Percentiles rank a stretch among this genome's conserved stretches.
phyloP scores from a whole-genome alignment of 257 asterid species.

The Solanum lycopersicoides region DNA sequence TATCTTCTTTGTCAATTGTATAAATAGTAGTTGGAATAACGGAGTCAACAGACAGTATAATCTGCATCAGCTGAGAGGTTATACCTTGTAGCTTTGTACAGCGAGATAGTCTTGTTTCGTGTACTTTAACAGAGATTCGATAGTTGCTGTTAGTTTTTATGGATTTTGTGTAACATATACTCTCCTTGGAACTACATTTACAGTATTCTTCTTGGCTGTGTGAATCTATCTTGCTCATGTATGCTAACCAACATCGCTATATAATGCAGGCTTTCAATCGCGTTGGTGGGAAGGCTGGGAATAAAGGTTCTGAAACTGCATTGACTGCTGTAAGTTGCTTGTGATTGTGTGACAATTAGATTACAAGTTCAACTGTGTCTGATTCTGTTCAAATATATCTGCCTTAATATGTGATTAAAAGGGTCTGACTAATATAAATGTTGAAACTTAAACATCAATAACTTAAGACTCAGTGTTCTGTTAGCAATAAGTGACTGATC shows the following conservation, averaged over 20 bases:
- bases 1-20: background rate
- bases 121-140: background rate
- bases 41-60: background rate
- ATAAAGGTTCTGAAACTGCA: slow-evolving; percentile 92
- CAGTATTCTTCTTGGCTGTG: background rate
- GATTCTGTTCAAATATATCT: background rate
- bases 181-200: background rate
- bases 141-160: background rate
- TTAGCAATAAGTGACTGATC: background rate
- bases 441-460: background rate
- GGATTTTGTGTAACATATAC: background rate
- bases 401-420: background rate
- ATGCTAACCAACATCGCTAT: background rate
- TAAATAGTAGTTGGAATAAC: background rate
- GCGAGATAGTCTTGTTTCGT: background rate
- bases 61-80: background rate
- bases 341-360: background rate
- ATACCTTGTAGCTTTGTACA: background rate
- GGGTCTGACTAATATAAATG: background rate
- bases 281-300: slow-evolving; percentile 90
- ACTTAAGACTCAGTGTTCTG: background rate
- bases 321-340: slow-evolving; percentile 74
- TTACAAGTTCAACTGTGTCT: background rate
- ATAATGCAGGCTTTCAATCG: slow-evolving; percentile 72
- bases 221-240: background rate